Evolutionary conservation across 805 yeast species (phyloP).

Genomic region (Scheffersomyces stipitis): DNA sequence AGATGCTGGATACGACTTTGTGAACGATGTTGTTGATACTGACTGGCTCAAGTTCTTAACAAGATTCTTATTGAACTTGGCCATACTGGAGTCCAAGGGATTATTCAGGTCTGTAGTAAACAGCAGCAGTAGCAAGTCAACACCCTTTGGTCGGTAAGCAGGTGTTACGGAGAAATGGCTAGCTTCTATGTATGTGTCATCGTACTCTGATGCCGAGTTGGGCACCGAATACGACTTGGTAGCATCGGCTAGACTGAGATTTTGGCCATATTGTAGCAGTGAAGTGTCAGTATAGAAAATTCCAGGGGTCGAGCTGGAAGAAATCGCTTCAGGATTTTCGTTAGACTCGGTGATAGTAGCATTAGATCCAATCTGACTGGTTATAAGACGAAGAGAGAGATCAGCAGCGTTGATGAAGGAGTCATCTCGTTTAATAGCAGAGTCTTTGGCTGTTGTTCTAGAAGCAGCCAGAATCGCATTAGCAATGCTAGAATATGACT

Average conservation of each 20-base stretch:
- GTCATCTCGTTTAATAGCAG: conserved; percentile 6
- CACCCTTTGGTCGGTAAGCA: conserved; percentile 5
- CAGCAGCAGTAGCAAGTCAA: conserved; percentile 28
- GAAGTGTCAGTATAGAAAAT: conserved; percentile 7
- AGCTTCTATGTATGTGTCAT: not conserved
- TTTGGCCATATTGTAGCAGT: conserved; percentile 2
- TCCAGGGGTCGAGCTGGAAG: conserved; percentile 14
- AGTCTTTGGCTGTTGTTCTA: too few species aligned
- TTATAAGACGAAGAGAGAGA: conserved; percentile 22
- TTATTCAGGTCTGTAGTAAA: conserved; percentile 11
- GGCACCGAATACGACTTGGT: conserved; percentile 13
- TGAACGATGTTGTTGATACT: conserved; percentile 12
- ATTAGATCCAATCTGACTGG: conserved; percentile 16
- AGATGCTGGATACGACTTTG: conserved; percentile 49
- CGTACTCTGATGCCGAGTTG: conserved; percentile 1
- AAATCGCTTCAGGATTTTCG: conserved; percentile 1
- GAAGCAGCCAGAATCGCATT: too few species aligned
- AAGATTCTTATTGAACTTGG: conserved; percentile 5
- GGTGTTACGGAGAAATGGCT: not conserved
- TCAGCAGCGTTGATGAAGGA: conserved; percentile 26
- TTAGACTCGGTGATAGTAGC: conserved; percentile 1
- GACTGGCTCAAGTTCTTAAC: conserved; percentile 10
- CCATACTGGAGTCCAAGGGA: conserved; percentile 2
- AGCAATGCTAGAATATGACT: conserved; percentile 22
- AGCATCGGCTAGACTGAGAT: conserved; percentile 2